A percentile compares a stretch with the other conserved stretches of the same genome.
Evolutionary conservation across 371 early-diverging fungal genomes (phyloP).

Genomic region (Saksenaea vasiformis): DNA sequence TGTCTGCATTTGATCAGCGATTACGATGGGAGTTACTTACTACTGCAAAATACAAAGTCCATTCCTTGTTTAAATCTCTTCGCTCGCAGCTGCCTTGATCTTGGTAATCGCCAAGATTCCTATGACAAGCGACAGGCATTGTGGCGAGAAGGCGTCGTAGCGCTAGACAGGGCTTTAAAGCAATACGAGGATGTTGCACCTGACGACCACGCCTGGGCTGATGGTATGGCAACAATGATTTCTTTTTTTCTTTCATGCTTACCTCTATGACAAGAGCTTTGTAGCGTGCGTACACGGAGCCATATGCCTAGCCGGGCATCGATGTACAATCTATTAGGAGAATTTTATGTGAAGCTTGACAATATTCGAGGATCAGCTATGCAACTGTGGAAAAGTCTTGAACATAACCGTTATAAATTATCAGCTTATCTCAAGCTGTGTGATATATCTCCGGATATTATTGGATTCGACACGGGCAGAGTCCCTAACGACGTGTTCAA

Average conservation of each 20-base stretch:
- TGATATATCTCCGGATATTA: constrained; percentile 42
- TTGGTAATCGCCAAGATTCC: constrained; percentile 46
- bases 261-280: constrained; percentile 31
- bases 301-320: constrained; percentile 38
- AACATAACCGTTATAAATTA: constrained; percentile 35
- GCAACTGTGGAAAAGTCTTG: constrained; percentile 22
- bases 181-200: constrained; percentile 11
- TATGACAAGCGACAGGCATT: constrained; percentile 35
- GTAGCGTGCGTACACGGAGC: constrained; percentile 26
- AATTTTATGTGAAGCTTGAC: constrained; percentile 37
- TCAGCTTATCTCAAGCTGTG: constrained; percentile 38
- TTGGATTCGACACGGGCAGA: constrained; percentile 15
- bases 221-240: constrained; percentile 37
- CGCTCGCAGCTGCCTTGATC: constrained; percentile 44
- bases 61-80: constrained; percentile 42
- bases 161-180: constrained; percentile 30
- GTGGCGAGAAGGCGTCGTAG: constrained; percentile 51
- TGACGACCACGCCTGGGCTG: constrained; percentile 31
- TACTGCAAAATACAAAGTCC: constrained; percentile 26
- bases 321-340: constrained; percentile 34
- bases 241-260: neutral
- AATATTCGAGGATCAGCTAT: constrained; percentile 31
- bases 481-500: constrained; percentile 28
- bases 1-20: constrained; percentile 38
- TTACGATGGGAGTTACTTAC: constrained; percentile 33